A percentile compares a stretch with the other conserved stretches of the same genome.
phyloP scores from a whole-genome alignment of 1,284 basidiomycete species.

The Inonotus obliquus region DNA sequence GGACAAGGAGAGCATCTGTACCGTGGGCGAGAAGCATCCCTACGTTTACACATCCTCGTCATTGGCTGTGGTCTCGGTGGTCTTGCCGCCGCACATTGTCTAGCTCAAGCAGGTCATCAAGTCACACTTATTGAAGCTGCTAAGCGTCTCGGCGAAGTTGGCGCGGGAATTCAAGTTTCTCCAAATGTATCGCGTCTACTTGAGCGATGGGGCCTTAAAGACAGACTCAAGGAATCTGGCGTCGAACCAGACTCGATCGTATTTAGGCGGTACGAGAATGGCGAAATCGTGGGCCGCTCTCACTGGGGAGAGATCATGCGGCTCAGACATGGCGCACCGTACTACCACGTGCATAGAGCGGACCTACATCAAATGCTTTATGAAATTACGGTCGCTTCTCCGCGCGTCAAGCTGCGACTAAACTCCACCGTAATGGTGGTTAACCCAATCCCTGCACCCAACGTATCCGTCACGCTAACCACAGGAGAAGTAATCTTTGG shows the following conservation, averaged over 20 bases:
- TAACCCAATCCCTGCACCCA: constrained; percentile 31
- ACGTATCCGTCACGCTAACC: constrained; percentile 33
- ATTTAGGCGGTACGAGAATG: constrained; percentile 41
- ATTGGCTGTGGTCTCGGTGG: constrained; percentile 53
- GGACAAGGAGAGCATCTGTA: constrained; percentile 20
- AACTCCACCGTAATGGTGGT: constrained; percentile 37
- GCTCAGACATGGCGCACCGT: constrained; percentile 41
- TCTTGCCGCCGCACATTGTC: constrained; percentile 40
- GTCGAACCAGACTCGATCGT: constrained; percentile 41
- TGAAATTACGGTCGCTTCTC: constrained; percentile 36
- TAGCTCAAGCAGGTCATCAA: constrained; percentile 44
- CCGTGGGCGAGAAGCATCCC: constrained; percentile 26
- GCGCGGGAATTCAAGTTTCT: constrained; percentile 45
- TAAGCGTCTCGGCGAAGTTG: constrained; percentile 36
- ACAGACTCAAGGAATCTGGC: constrained; percentile 35
- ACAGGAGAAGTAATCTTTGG: constrained; percentile 39
- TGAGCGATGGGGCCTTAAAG: constrained; percentile 47
- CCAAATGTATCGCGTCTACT: constrained; percentile 47
- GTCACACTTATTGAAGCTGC: constrained; percentile 40
- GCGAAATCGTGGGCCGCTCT: constrained; percentile 42
- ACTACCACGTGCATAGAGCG: constrained; percentile 51
- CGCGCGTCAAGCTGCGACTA: constrained; percentile 35
- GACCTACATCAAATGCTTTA: constrained; percentile 45
- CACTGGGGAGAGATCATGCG: constrained; percentile 38
- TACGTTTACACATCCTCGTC: constrained; percentile 38